Conservation (phyloP, 2,329 filamentous ascomycete species). For the Cercospora sp. region DNA sequence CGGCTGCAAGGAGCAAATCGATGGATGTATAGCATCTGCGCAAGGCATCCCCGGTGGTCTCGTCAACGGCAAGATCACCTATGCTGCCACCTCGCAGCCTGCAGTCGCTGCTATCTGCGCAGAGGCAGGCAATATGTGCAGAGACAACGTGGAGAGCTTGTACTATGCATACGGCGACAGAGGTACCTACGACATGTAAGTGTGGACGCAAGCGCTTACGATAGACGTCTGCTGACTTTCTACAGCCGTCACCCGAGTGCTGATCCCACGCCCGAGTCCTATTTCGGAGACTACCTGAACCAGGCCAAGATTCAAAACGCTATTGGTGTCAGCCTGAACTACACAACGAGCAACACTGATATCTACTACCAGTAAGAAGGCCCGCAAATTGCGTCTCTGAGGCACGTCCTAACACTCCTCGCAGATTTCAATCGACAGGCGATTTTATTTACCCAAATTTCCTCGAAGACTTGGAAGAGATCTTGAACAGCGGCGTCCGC, state of each 20-base stretch:
- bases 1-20: constrained; percentile 54
- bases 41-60: constrained; percentile 33
- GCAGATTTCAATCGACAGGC: constrained; percentile 48
- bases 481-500: constrained; percentile 47
- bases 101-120: constrained; percentile 55
- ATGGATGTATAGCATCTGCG: constrained; percentile 53
- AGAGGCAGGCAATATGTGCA: constrained; percentile 59
- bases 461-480: constrained; percentile 49
- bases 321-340: constrained; percentile 62
- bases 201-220: not conserved
- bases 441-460: constrained; percentile 64
- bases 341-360: constrained; percentile 48
- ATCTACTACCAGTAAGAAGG: constrained; percentile 41
- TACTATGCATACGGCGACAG: constrained; percentile 55
- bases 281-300: constrained; percentile 59
- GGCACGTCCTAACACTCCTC: not conserved
- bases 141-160: constrained; percentile 55
- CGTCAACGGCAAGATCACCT: constrained; percentile 24
- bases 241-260: constrained; percentile 51
- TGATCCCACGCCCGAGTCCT: constrained; percentile 58
- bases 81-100: constrained; percentile 47
- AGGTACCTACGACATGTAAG: constrained; percentile 59
- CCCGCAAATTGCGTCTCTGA: not conserved
- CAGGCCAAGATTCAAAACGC: constrained; percentile 54
- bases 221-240: not conserved